These are phyloP conservation scores for Botrytis deweyae DNA, from an alignment of 2,329 filamentous ascomycete species.

Conservation along the genomic window DNA sequence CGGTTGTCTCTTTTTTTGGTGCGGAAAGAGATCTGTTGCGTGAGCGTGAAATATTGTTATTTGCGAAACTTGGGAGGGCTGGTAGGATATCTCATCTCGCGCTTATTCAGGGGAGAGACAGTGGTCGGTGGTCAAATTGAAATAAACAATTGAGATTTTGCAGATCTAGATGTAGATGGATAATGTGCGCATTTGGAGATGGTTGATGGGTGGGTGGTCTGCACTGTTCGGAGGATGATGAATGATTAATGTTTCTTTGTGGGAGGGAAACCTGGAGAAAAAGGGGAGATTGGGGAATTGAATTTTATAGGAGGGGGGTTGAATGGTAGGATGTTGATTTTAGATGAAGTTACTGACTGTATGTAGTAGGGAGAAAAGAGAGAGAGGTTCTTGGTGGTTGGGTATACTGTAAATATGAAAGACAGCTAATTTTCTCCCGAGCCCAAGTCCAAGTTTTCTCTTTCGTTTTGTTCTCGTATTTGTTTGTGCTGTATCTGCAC, in stretches of 20 bases:
- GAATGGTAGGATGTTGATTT: background rate
- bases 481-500: background rate
- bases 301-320: background rate
- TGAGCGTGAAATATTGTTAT: background rate
- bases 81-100: too few species aligned
- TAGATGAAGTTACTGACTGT: background rate
- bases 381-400: background rate
- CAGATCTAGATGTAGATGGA: too few species aligned
- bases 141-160: background rate
- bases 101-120: background rate
- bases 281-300: too few species aligned
- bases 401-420: too few species aligned
- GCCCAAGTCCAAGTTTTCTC: background rate
- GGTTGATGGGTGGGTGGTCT: too few species aligned
- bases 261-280: too few species aligned
- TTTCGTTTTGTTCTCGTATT: background rate
- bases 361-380: background rate
- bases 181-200: too few species aligned
- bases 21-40: too few species aligned
- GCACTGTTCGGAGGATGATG: background rate
- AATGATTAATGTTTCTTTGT: background rate
- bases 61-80: background rate
- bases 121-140: background rate
- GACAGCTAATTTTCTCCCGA: background rate
- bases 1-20: rapidly evolving